A percentile compares a stretch with the other conserved stretches of the same genome.
phyloP scores from a whole-genome alignment of 2,329 filamentous ascomycete species.

The Aureobasidium uvarum region DNA sequence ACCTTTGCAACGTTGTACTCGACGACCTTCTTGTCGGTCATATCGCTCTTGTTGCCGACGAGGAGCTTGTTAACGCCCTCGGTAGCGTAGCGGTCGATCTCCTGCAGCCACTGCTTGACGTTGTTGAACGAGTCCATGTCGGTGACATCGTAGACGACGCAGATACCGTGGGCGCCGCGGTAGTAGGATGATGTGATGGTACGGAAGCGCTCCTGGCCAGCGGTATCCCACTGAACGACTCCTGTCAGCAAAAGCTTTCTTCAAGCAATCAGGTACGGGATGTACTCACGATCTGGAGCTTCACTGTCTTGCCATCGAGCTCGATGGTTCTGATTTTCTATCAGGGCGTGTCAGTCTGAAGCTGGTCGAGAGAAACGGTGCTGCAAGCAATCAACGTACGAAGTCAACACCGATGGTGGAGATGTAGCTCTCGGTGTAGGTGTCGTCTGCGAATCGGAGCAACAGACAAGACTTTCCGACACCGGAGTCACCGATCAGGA shows the following conservation, averaged over 20 bases:
- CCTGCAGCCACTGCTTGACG: conserved; percentile 99
- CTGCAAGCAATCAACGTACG: conserved; percentile 57
- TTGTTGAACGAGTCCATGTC: conserved; percentile 99
- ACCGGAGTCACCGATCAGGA: conserved; percentile 99
- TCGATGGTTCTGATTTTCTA: conserved; percentile 99
- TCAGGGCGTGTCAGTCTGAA: conserved; percentile 36
- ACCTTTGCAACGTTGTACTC: conserved; percentile 99
- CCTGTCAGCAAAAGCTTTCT: conserved; percentile 29
- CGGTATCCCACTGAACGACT: conserved; percentile 84
- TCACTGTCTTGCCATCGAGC: conserved; percentile 98
- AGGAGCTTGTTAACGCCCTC: conserved; percentile 99
- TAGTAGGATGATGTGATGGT: conserved; percentile 99
- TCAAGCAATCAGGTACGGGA: conserved; percentile 2
- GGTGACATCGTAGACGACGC: conserved; percentile 99
- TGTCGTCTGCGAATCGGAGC: conserved; percentile 96
- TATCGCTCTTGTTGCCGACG: conserved; percentile 99
- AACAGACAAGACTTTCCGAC: conserved; percentile 99
- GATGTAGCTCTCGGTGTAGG: conserved; percentile 99
- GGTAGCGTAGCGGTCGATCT: conserved; percentile 98
- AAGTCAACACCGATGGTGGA: conserved; percentile 99
- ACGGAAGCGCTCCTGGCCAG: conserved; percentile 98
- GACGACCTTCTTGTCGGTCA: conserved; percentile 99
- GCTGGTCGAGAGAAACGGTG: not conserved
- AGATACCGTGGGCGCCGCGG: conserved; percentile 97
- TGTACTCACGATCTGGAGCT: conserved; percentile 89